Evolutionary conservation across 176 grass and related monocot species (phyloP).

Genomic region (Zizania latifolia): DNA sequence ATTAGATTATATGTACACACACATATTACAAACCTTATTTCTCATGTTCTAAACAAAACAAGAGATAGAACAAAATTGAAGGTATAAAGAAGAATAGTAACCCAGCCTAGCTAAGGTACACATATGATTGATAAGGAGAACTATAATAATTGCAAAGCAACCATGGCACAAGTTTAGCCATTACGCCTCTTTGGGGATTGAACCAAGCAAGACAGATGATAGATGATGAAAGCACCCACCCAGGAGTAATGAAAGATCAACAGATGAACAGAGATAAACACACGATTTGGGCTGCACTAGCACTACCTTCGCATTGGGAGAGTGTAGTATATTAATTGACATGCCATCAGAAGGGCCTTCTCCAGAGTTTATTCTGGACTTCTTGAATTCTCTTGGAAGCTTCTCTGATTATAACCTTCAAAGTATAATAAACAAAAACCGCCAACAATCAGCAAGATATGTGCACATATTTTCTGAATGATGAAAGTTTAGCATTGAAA

Average conservation of each 20-base stretch:
- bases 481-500: neutral
- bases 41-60: neutral
- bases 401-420: conserved; percentile 59
- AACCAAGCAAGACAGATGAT: neutral
- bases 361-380: conserved; percentile 17
- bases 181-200: neutral
- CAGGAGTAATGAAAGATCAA: conserved; percentile 1
- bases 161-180: neutral
- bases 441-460: conserved; percentile 3
- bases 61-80: too few relatives aligned
- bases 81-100: neutral
- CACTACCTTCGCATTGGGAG: conserved; percentile 44
- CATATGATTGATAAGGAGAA: neutral
- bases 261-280: neutral
- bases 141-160: neutral
- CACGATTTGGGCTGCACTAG: neutral
- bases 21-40: neutral
- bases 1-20: neutral
- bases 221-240: neutral
- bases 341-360: conserved; percentile 36
- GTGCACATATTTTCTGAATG: conserved; percentile 4
- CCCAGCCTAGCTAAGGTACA: neutral
- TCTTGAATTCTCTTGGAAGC: conserved; percentile 44
- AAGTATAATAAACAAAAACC: conserved; percentile 10
- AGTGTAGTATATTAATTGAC: conserved; percentile 34